phyloP scores from a whole-genome alignment of 2,329 filamentous ascomycete genomes.

The Aspergillus sclerotialis region DNA sequence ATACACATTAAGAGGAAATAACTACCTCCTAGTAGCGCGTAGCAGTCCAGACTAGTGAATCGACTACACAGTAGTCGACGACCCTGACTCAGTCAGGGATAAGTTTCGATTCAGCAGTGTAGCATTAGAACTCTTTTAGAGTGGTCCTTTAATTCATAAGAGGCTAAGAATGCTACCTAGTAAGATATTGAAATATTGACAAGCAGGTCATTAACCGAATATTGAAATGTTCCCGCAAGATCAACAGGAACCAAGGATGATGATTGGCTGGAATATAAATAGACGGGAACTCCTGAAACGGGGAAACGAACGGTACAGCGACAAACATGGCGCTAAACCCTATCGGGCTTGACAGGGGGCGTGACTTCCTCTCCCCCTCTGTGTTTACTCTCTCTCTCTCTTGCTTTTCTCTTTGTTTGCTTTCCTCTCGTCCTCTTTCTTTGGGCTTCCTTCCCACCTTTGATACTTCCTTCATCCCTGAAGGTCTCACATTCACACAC shows the following conservation, averaged over 20 bases:
- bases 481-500: constrained; percentile 3
- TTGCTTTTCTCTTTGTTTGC: background rate
- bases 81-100: too few species aligned
- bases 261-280: background rate
- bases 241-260: background rate
- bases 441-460: constrained; percentile 21
- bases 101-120: too few species aligned
- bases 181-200: background rate
- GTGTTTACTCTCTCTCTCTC: background rate
- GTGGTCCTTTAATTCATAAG: too few species aligned
- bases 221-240: background rate
- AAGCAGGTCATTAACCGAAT: background rate
- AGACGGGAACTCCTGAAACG: background rate
- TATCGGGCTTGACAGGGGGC: background rate
- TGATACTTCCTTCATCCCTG: constrained; percentile 10
- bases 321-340: too few species aligned
- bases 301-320: too few species aligned
- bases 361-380: background rate
- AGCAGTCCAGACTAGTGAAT: too few species aligned
- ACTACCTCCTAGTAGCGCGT: too few species aligned
- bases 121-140: too few species aligned
- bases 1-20: too few species aligned
- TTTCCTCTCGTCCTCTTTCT: constrained; percentile 1
- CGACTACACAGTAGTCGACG: too few species aligned
- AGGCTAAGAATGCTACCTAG: too few species aligned